Percentiles rank a stretch among this genome's conserved stretches.
These are phyloP conservation scores for Pyrenopolyporus hunteri DNA, from an alignment of 495 filamentous ascomycete genomes.

Conservation along the genomic window DNA sequence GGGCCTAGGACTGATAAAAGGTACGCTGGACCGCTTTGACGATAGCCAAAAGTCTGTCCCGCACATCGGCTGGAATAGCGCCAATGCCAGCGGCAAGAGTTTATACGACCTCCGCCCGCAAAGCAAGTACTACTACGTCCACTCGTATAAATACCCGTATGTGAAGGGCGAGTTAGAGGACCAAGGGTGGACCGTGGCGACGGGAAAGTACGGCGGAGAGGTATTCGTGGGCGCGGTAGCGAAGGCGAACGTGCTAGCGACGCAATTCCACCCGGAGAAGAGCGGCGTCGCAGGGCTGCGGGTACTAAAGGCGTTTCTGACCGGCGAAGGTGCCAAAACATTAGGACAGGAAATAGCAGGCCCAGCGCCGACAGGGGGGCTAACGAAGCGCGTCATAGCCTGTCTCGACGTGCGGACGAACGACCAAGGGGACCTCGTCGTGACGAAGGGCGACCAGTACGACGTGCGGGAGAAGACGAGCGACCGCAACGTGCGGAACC, in stretches of 20 bases:
- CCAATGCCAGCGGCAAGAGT: slow-evolving; percentile 57
- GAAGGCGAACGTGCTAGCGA: slow-evolving; percentile 82
- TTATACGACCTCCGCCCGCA: slow-evolving; percentile 76
- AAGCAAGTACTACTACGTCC: slow-evolving; percentile 98
- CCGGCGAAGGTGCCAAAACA: slow-evolving; percentile 61
- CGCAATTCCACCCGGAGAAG: slow-evolving; percentile 98
- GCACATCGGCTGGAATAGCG: slow-evolving; percentile 98
- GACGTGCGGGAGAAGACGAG: slow-evolving; percentile 93
- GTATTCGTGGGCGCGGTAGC: slow-evolving; percentile 91
- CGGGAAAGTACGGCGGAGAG: slow-evolving; percentile 84
- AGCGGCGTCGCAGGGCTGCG: slow-evolving; percentile 86
- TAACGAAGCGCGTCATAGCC: slow-evolving; percentile 90
- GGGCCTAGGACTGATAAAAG: slow-evolving; percentile 77
- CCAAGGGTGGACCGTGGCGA: slow-evolving; percentile 87
- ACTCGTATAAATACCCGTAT: slow-evolving; percentile 89
- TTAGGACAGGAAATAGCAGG: slow-evolving; percentile 37
- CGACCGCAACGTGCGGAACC: slow-evolving; percentile 82
- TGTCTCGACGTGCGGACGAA: slow-evolving; percentile 97
- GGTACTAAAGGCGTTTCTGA: slow-evolving; percentile 82
- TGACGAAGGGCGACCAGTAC: slow-evolving; percentile 98
- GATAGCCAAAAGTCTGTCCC: slow-evolving; percentile 84
- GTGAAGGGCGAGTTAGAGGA: slow-evolving; percentile 69
- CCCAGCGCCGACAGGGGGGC: slow-evolving; percentile 56
- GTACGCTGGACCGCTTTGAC: slow-evolving; percentile 75
- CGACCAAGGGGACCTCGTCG: slow-evolving; percentile 91